phyloP scores from a whole-genome alignment of 192 early-diverging fungal genomes.

The Backusella parvicylindrica region DNA sequence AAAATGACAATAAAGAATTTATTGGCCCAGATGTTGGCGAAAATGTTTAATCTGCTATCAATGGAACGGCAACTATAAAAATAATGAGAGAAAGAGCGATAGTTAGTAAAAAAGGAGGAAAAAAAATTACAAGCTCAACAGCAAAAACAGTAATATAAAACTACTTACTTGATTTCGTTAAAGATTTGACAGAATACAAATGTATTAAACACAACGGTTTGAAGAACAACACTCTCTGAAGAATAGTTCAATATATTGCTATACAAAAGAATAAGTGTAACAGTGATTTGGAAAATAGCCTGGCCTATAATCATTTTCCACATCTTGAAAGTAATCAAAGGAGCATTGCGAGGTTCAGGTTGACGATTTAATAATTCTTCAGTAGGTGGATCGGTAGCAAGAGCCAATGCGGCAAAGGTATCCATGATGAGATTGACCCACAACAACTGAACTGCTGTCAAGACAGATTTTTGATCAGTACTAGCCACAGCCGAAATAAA shows the following conservation, averaged over 20 bases:
- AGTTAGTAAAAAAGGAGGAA: neutral
- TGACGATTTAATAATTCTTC: constrained; percentile 77
- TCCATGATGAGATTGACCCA: constrained; percentile 99
- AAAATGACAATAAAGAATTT: constrained; percentile 79
- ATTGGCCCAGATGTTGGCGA: constrained; percentile 76
- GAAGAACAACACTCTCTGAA: constrained; percentile 37
- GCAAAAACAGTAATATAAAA: neutral
- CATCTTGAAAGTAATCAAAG: constrained; percentile 88
- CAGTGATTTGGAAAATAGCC: constrained; percentile 82
- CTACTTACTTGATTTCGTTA: constrained; percentile 78
- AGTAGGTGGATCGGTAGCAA: constrained; percentile 93
- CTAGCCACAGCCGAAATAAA: constrained; percentile 73
- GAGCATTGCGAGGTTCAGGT: constrained; percentile 74
- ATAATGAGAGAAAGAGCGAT: constrained; percentile 1
- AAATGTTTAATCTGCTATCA: constrained; percentile 82
- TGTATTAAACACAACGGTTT: constrained; percentile 87
- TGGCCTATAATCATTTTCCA: constrained; percentile 96
- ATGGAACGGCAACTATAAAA: constrained; percentile 61
- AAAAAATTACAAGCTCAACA: neutral
- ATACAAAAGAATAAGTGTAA: constrained; percentile 72
- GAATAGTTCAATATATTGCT: constrained; percentile 55
- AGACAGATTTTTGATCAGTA: constrained; percentile 65
- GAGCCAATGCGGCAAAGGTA: too few relatives aligned
- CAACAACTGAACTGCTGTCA: constrained; percentile 93
- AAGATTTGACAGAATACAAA: constrained; percentile 91